Conservation (phyloP, 1,139 yeast genomes). For the Meyerozyma elateridarum region DNA sequence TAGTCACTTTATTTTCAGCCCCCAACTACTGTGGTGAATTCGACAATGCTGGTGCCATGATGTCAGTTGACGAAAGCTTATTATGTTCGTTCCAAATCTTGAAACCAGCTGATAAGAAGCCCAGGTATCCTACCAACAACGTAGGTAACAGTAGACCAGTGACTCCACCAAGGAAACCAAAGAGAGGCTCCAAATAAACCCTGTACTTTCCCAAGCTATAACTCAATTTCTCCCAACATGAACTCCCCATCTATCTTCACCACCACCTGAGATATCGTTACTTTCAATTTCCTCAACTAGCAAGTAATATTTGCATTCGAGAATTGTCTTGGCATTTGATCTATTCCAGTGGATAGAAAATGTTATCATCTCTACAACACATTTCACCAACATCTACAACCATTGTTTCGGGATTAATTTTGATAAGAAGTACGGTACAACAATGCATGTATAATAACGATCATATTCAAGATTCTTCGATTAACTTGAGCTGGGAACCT, state of each 20-base stretch:
- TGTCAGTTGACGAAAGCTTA: constrained; percentile 95
- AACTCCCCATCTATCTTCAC: no score
- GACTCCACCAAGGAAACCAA: constrained; percentile 69
- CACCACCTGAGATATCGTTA: no score
- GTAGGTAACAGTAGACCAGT: constrained; percentile 52
- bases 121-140: constrained; percentile 56
- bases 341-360: no score
- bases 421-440: constrained; percentile 5
- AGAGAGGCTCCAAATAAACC: constrained; percentile 50
- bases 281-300: no score
- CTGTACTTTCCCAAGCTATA: no score
- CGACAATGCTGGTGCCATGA: constrained; percentile 98
- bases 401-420: constrained; percentile 1
- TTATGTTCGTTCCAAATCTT: constrained; percentile 96
- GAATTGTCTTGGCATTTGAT: no score
- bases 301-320: no score
- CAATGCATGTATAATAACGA: constrained; percentile 4
- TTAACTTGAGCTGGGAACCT: no score
- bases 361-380: no score
- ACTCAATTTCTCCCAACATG: no score
- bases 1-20: constrained; percentile 91
- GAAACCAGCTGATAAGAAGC: constrained; percentile 95
- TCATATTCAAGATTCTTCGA: constrained; percentile 3
- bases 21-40: constrained; percentile 99
- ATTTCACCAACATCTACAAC: no score